Conservation (phyloP, 2,329 filamentous ascomycete genomes). For the Beauveria asiatica region DNA sequence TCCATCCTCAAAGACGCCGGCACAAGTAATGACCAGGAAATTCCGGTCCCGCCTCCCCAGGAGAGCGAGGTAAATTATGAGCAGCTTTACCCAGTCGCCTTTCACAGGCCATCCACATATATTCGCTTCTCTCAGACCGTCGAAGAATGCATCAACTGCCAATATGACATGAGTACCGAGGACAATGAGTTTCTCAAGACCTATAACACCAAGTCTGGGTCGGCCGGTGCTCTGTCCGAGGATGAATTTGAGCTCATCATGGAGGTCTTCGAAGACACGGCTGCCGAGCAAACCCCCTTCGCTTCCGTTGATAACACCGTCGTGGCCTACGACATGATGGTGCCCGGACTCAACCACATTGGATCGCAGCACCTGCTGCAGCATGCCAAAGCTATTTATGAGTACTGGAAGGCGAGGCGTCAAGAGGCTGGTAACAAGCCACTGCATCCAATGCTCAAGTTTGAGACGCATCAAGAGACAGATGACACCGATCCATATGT, state of each 20-base stretch:
- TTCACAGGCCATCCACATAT: slow-evolving; percentile 81
- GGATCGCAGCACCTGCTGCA: slow-evolving; percentile 40
- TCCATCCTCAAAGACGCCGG: slow-evolving; percentile 57
- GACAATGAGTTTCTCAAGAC: slow-evolving; percentile 78
- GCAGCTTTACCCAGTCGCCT: slow-evolving; percentile 70
- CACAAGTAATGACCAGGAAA: slow-evolving; percentile 50
- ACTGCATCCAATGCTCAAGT: slow-evolving; percentile 75
- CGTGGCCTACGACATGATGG: slow-evolving; percentile 68
- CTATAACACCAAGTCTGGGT: slow-evolving; percentile 69
- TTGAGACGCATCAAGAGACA: slow-evolving; percentile 87
- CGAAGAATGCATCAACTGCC: slow-evolving; percentile 82
- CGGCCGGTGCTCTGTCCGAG: slow-evolving; percentile 63
- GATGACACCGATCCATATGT: slow-evolving; percentile 97
- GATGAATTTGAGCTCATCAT: slow-evolving; percentile 91
- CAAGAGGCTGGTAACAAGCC: slow-evolving; percentile 58
- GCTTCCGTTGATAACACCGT: slow-evolving; percentile 84
- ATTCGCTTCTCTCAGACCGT: slow-evolving; percentile 98
- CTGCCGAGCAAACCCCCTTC: slow-evolving; percentile 75
- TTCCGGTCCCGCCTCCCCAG: slow-evolving; percentile 56
- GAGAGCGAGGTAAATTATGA: slow-evolving; percentile 73
- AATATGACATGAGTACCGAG: slow-evolving; percentile 91
- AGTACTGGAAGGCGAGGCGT: slow-evolving; percentile 76
- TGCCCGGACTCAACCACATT: slow-evolving; percentile 52
- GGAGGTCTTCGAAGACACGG: slow-evolving; percentile 88
- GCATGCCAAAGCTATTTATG: slow-evolving; percentile 72